phyloP scores from a whole-genome alignment of 1,284 basidiomycete species.

The Malassezia globosa region DNA sequence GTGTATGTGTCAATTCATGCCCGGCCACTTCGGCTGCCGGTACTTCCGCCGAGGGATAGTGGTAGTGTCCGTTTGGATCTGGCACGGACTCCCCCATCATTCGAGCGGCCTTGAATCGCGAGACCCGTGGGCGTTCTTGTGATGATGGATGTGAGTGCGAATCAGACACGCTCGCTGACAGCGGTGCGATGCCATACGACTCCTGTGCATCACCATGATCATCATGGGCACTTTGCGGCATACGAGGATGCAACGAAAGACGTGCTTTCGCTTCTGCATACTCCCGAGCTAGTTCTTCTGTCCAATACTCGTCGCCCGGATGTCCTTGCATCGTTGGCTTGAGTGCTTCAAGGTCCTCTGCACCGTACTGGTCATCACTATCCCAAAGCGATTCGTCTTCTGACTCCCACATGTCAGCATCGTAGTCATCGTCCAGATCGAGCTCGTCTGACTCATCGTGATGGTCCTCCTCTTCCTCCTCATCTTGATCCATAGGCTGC shows the following conservation, averaged over 20 bases:
- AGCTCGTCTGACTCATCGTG: conserved; percentile 8
- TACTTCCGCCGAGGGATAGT: not conserved
- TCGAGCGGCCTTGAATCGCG: conserved; percentile 28
- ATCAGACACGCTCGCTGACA: conserved; percentile 24
- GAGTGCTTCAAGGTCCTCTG: conserved; percentile 32
- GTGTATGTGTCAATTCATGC: not conserved
- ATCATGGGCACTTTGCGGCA: not conserved
- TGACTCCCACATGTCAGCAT: conserved; percentile 15
- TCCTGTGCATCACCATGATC: conserved; percentile 1
- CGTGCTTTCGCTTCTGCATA: conserved; percentile 36
- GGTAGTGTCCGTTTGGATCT: conserved; percentile 6
- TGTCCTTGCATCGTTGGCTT: conserved; percentile 28
- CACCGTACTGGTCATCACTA: conserved; percentile 36
- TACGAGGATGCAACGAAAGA: not conserved
- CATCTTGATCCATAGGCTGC: not conserved
- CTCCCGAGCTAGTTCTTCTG: conserved; percentile 31
- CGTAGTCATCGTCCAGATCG: conserved; percentile 6
- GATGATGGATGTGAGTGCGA: conserved; percentile 21
- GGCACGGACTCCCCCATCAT: conserved; percentile 9
- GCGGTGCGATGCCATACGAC: conserved; percentile 20
- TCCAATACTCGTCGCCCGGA: conserved; percentile 16
- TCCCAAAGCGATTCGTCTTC: conserved; percentile 26
- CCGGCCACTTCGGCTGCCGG: not conserved
- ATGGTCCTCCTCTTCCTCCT: conserved; percentile 1
- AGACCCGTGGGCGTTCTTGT: conserved; percentile 21